phyloP scores from a whole-genome alignment of 208 protist species.

The Lotmaria passim region DNA sequence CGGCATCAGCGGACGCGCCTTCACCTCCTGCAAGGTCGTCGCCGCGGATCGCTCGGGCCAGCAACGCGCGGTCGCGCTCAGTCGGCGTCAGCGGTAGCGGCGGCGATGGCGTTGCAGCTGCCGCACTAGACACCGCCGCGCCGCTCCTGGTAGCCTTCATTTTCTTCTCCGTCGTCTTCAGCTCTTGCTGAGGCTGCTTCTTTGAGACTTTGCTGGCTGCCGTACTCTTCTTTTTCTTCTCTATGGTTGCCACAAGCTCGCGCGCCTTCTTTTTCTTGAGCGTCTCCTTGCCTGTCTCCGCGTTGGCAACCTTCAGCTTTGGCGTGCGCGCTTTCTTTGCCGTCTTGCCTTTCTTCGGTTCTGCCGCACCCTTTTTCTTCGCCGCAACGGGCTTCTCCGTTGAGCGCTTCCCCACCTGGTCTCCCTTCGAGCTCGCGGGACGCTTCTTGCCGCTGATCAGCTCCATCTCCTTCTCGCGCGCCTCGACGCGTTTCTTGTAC shows the following conservation, averaged over 20 bases:
- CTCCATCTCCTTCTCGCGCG: conserved; percentile 35
- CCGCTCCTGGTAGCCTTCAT: background rate
- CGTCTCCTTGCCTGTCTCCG: conserved; percentile 58
- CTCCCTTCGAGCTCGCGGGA: background rate
- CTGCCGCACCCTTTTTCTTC: conserved; percentile 15
- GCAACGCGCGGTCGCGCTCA: conserved; percentile 44
- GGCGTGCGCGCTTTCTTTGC: conserved; percentile 43
- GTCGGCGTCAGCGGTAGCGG: conserved; percentile 22
- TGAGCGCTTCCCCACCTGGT: background rate
- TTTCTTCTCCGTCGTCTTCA: background rate
- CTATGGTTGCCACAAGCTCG: conserved; percentile 35
- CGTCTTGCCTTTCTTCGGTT: background rate
- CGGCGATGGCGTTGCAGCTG: background rate
- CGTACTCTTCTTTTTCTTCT: conserved; percentile 42
- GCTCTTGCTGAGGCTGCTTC: background rate
- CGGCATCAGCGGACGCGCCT: background rate
- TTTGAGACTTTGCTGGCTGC: conserved; percentile 8
- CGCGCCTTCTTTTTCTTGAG: conserved; percentile 58
- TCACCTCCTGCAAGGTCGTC: conserved; percentile 26
- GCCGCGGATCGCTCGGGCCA: conserved; percentile 66
- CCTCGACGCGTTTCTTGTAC: conserved; percentile 49
- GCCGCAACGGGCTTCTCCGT: background rate
- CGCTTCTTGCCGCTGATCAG: conserved; percentile 35
- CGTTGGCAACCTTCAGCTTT: conserved; percentile 50
- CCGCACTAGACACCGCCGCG: background rate